Conservation (phyloP, 1,284 basidiomycete species). For the Marasmius sp. region DNA sequence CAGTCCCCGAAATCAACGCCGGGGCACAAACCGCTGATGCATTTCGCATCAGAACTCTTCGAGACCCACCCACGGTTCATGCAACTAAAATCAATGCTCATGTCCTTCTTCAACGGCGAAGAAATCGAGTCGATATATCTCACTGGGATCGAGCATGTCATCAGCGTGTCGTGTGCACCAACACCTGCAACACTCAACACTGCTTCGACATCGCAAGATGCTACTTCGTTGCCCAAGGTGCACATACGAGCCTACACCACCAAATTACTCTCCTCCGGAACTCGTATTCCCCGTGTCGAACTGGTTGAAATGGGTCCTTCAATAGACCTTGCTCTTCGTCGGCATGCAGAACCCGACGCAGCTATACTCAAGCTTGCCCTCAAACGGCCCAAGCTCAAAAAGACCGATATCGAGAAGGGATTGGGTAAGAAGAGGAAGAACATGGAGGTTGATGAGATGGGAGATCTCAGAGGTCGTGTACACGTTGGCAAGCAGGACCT, state of each 20-base stretch:
- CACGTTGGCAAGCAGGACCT: constrained; percentile 93
- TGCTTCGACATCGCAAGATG: constrained; percentile 42
- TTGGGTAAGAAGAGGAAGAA: constrained; percentile 94
- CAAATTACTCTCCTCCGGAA: constrained; percentile 74
- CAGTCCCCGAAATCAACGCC: constrained; percentile 87
- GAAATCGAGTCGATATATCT: constrained; percentile 84
- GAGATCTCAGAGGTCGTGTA: constrained; percentile 88
- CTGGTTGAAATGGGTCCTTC: constrained; percentile 91
- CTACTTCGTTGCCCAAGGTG: constrained; percentile 68
- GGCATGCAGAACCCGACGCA: constrained; percentile 73
- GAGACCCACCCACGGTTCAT: constrained; percentile 88
- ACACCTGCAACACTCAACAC: constrained; percentile 52
- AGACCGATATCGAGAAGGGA: constrained; percentile 82
- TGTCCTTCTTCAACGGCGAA: constrained; percentile 91
- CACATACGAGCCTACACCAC: constrained; percentile 90
- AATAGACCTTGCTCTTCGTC: constrained; percentile 81
- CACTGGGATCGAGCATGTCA: constrained; percentile 87
- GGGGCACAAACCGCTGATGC: constrained; percentile 92
- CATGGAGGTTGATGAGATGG: constrained; percentile 97
- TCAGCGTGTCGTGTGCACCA: constrained; percentile 81
- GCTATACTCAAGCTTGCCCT: constrained; percentile 83
- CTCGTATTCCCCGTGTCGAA: constrained; percentile 78
- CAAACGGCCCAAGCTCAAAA: constrained; percentile 84
- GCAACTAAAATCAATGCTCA: constrained; percentile 91
- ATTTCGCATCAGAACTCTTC: constrained; percentile 93